A percentile compares a stretch with the other conserved stretches of the same genome.
Evolutionary conservation across 78 protist genomes (phyloP).

Genomic region (Paratrimastix pyriformis): DNA sequence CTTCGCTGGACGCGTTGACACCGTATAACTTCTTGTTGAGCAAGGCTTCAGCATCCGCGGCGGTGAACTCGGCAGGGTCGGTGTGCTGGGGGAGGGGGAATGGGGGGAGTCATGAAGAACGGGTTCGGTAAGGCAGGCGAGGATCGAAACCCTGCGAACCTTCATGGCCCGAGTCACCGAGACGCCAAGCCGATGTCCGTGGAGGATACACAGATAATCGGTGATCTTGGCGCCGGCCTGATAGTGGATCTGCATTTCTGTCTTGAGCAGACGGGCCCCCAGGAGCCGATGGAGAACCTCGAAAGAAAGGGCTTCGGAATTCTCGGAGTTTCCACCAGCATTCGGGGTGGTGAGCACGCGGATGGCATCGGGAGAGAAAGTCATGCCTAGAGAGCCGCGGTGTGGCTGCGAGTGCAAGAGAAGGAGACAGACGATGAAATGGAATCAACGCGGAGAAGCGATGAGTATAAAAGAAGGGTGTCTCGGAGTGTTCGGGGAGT

Average conservation of each 20-base stretch:
- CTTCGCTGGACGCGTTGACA: background rate
- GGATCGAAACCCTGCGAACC: no score
- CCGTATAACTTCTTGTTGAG: constrained; percentile 11
- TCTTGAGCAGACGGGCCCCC: background rate
- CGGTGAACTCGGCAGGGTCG: background rate
- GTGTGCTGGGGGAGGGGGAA: no score
- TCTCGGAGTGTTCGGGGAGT: no score
- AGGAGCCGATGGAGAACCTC: constrained; percentile 17
- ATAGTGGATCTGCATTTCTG: constrained; percentile 23
- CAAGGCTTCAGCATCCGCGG: background rate
- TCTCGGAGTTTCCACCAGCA: constrained; percentile 19
- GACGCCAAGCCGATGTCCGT: constrained; percentile 2
- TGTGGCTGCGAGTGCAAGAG: no score
- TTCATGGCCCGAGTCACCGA: constrained; percentile 13
- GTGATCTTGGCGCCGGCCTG: background rate
- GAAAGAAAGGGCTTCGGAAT: constrained; percentile 17
- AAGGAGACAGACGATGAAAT: no score
- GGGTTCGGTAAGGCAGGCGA: no score
- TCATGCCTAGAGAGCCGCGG: no score
- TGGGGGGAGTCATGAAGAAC: no score
- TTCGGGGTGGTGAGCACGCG: constrained; percentile 2
- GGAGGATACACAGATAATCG: background rate
- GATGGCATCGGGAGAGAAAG: background rate
- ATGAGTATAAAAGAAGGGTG: no score
- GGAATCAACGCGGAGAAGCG: no score